Evolutionary conservation across 2,329 filamentous ascomycete species (phyloP), one percentile per base, ranked within the genome.

Genomic region (Colletotrichum sp.): DNA sequence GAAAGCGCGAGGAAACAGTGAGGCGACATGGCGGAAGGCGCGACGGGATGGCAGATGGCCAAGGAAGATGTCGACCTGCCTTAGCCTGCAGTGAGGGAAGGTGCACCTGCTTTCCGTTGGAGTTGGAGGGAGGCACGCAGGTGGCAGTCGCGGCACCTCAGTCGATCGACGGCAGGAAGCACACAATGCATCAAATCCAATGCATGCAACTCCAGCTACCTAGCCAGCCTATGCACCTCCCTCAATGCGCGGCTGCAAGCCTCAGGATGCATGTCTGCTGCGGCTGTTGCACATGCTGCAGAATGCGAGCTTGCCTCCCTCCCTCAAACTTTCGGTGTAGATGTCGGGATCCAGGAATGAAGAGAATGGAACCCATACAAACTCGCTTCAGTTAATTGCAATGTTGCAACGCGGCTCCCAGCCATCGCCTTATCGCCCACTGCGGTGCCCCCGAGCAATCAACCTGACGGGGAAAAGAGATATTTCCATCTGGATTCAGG

Each of bases 401-500:
- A 69, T 65, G 74, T 74, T 69, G 48, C 74, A 69, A 59, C 28
- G 44, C 36, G 34, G 28, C 22, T 16, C 6, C 36, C 39, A 70
- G 39, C 25, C 69, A 68, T 64, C 36, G 63, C 55, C 63, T 57
- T 72, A 68, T 75, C 73, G 63, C 57, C 63, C 69, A 68, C 63
- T 34, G 63, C 69, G 57, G 63, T 64, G 30, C 69, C 28, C 25
- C 39, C 32, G 39, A 59, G 69, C 32, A 72, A 72, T 72, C 57
- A 75, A 72, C 55, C 15, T 64, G 69, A 68, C n/a, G 69, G 60
- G 6, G 36, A 7, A 19, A 28, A 44, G 44, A 52, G 44, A 52
- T 52, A 52, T 52, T 52, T 52, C n/a, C 44, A 25, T 52, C 3
- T 52, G 44, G 8, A n/a, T 27, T 75, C 69, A 72, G 69, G 69